phyloP scores from a whole-genome alignment of 441 rosid species.

The Hypseocharis bilobata region DNA sequence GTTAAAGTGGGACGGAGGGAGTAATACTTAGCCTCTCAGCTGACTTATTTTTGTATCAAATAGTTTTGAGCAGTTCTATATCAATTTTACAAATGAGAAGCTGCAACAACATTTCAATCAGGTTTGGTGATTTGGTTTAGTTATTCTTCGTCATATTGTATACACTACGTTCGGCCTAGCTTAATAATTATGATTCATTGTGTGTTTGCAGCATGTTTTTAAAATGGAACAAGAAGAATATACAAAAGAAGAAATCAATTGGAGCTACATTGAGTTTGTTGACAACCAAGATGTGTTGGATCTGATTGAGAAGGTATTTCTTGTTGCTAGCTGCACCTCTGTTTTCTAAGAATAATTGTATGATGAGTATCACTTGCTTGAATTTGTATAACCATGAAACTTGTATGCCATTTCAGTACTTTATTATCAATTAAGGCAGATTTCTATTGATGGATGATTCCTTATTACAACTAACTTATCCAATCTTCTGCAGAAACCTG shows the following conservation, averaged over 20 bases:
- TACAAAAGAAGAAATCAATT: conserved; percentile 93
- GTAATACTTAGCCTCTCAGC: conserved; percentile 8
- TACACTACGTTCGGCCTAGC: background rate
- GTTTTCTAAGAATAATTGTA: conserved; percentile 6
- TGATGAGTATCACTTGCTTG: conserved; percentile 12
- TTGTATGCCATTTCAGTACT: background rate
- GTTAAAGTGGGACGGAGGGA: too few relatives aligned
- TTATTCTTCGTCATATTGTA: conserved; percentile 14
- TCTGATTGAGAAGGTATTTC: conserved; percentile 81
- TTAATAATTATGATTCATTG: conserved; percentile 14
- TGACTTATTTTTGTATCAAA: conserved; percentile 18
- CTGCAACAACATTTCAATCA: conserved; percentile 98
- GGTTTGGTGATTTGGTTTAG: conserved; percentile 35
- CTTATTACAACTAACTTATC: conserved; percentile 9
- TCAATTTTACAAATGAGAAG: conserved; percentile 98
- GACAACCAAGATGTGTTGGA: conserved; percentile 99
- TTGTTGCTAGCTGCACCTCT: conserved; percentile 1
- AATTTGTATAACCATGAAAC: conserved; percentile 4
- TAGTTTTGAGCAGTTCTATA: conserved; percentile 98
- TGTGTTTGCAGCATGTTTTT: conserved; percentile 78
- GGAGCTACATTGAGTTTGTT: conserved; percentile 99
- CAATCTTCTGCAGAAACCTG: conserved; percentile 80
- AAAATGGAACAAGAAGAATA: conserved; percentile 99
- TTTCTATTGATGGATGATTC: background rate
- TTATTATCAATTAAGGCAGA: background rate